Base-by-base conservation (phyloP, 2,329 filamentous ascomycete species). In the Nemania sp. region DNA sequence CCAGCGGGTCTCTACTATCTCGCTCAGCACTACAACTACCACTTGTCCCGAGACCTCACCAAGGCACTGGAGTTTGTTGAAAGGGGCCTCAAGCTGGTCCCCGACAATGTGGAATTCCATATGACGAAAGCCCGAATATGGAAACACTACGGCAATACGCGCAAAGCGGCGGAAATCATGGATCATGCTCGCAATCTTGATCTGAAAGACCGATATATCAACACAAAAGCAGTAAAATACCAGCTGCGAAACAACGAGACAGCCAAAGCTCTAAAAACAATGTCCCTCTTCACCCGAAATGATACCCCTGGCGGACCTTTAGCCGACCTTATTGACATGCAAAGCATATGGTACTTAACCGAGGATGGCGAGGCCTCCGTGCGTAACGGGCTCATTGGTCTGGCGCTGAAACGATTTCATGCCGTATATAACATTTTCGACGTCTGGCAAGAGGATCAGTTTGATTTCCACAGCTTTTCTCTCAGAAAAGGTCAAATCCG, bases 381-480 rank as follows among this genome's bases (percentile, higher is more conserved):
- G 59, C 88, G 95, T 52, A 90, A 92, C 74, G 88, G 88, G 65
- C 92, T 96, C 69, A 79, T 90, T 48, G 92, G 90, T 3, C 83
- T 97, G 60, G 94, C 96, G 0, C 81, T 99, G 54, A 99, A 99
- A 81, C 87, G 96, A 51, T 94, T 97, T 76, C 91, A 93, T 66
- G 83, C 91, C 20, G 86, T 99, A 59, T 89, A 89, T 74, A 92
- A 91, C 76, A 96, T 99, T 67, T 99, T 99, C 71, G 94, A 98
- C 67, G 87, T 92, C 18, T 99, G 95, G 95, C 90, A 96, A 73
- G 96, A 99, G 74, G 95, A 99, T 70, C 95, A 99, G 72, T 97
- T 98, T 71, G 95, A 99, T 75, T 99, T 99, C 81, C 96, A 99
- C 81, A 92, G 87, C 74, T 99, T 99, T 77, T 97, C 92, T 18